A percentile compares a stretch with the other conserved stretches of the same genome.
These are phyloP conservation scores for Immersiporthe knoxdaviesiana DNA, from an alignment of 2,329 filamentous ascomycete genomes.

Conservation along the genomic window DNA sequence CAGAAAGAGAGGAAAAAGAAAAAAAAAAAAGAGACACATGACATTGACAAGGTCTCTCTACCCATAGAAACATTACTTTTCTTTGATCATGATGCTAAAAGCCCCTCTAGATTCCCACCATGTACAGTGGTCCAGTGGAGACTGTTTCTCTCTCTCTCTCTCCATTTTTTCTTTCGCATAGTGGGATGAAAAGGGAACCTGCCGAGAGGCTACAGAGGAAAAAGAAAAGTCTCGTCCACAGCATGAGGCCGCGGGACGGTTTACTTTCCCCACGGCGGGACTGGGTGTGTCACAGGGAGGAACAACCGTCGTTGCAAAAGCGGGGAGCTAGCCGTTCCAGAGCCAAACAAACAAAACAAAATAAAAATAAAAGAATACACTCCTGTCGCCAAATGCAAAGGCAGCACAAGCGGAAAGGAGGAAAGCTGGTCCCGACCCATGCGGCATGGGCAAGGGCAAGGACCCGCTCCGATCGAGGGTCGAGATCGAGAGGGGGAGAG, in stretches of 20 bases:
- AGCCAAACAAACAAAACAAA: not conserved
- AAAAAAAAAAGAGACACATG: not conserved
- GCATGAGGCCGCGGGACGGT: no score
- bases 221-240: no score
- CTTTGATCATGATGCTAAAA: no score
- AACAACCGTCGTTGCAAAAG: not conserved
- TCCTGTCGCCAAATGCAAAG: not conserved
- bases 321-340: not conserved
- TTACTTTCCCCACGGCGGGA: not conserved
- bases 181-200: no score
- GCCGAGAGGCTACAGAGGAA: not conserved
- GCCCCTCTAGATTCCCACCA: no score
- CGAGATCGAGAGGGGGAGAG: no score
- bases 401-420: not conserved
- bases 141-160: no score
- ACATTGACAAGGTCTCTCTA: not conserved
- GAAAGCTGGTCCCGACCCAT: not conserved
- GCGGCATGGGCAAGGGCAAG: not conserved
- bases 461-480: not conserved
- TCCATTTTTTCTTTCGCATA: no score
- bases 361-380: not conserved
- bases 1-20: not conserved
- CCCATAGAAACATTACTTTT: no score
- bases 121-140: no score
- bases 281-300: not conserved